phyloP scores from a whole-genome alignment of 2,329 filamentous ascomycete genomes.

The Cladosporium cucumerinum region DNA sequence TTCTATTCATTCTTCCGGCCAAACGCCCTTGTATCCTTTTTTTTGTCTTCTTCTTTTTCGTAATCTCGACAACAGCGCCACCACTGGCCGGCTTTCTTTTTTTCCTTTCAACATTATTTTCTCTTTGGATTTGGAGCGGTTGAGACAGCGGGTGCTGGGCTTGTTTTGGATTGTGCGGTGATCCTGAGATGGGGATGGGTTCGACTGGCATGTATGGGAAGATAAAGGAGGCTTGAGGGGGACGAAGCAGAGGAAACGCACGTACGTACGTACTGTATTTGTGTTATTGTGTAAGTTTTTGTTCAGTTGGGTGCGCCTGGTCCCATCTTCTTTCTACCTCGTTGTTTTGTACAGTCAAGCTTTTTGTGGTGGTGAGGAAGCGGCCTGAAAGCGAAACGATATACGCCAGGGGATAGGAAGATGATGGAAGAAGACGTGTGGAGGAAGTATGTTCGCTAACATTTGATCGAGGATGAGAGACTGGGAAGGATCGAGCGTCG shows the following conservation, averaged over 20 bases:
- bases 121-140: neutral
- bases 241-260: neutral
- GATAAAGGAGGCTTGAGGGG: neutral
- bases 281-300: constrained; percentile 6
- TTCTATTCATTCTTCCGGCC: neutral
- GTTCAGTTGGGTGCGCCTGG: neutral
- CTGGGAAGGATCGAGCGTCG: neutral
- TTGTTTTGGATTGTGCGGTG: neutral
- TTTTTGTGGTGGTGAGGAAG: neutral
- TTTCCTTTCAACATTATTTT: too few species aligned
- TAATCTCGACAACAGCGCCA: neutral
- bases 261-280: neutral
- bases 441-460: neutral
- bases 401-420: neutral
- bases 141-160: neutral
- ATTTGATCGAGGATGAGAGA: neutral
- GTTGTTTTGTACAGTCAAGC: neutral
- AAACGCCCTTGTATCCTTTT: neutral
- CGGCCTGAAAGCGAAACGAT: neutral
- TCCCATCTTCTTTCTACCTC: neutral
- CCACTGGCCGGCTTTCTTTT: neutral
- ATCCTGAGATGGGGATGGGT: neutral
- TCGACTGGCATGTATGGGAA: neutral
- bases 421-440: too few species aligned
- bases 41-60: neutral